phyloP scores from a whole-genome alignment of 2,329 filamentous ascomycete genomes.

The Aureobasidium sp. region DNA sequence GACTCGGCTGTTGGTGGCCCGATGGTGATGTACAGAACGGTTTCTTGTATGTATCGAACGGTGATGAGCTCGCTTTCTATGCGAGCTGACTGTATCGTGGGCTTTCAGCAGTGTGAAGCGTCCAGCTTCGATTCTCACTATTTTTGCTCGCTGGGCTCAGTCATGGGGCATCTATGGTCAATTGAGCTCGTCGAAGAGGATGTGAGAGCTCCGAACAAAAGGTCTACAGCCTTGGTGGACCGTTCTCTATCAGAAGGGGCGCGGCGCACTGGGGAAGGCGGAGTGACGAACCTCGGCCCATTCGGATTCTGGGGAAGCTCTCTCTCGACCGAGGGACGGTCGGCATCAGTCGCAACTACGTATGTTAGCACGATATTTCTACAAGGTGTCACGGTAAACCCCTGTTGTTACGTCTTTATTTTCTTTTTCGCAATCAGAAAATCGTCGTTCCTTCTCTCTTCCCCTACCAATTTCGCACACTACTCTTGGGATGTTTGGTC shows the following conservation, averaged over 20 bases:
- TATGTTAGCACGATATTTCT: neutral
- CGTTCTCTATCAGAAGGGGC: neutral
- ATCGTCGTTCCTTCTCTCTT: neutral
- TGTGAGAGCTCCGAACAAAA: neutral
- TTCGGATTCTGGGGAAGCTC: neutral
- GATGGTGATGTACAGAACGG: neutral
- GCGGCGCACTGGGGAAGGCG: neutral
- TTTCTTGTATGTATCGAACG: neutral
- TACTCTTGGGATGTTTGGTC: conserved; percentile 16
- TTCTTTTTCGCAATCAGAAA: neutral
- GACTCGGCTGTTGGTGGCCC: neutral
- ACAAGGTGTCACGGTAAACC: neutral
- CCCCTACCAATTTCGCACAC: conserved; percentile 7
- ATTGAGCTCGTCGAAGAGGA: neutral
- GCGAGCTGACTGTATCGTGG: neutral
- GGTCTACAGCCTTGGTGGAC: neutral
- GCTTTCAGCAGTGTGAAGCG: neutral
- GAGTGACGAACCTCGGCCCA: conserved; percentile 3
- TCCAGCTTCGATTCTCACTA: too few species aligned
- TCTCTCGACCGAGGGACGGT: conserved; percentile 1
- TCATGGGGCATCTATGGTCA: neutral
- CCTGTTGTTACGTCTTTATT: neutral
- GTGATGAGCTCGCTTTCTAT: neutral
- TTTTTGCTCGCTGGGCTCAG: neutral
- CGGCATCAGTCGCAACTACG: neutral